Evolutionary conservation across 2,329 filamentous ascomycete species (phyloP).

Genomic region (Emergomyces africanus): DNA sequence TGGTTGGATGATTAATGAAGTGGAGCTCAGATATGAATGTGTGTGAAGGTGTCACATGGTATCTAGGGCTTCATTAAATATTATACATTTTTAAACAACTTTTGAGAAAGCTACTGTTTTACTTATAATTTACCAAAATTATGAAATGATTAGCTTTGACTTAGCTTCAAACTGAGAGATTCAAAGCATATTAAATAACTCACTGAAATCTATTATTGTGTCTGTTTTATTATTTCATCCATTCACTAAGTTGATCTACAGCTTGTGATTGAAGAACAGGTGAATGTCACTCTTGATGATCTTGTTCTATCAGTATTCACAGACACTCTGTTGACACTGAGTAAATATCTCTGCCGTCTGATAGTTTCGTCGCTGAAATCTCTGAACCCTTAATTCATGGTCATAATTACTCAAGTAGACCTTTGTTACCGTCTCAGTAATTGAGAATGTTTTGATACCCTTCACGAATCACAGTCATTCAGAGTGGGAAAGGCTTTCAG

Average conservation of each 20-base stretch:
- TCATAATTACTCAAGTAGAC: background rate
- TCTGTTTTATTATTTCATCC: conserved; percentile 4
- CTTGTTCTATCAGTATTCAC: background rate
- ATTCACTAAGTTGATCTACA: conserved; percentile 5
- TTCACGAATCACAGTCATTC: background rate
- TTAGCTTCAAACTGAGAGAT: background rate
- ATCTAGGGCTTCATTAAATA: too few relatives aligned
- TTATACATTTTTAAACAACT: conserved; percentile 3
- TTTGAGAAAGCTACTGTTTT: conserved; percentile 3
- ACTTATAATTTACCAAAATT: conserved; percentile 3
- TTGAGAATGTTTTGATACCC: background rate
- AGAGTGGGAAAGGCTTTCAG: background rate
- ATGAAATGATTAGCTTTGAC: conserved; percentile 2
- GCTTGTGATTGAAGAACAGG: conserved; percentile 2
- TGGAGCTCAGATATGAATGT: too few relatives aligned
- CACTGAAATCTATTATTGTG: background rate
- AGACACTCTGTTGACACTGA: background rate
- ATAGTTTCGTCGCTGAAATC: conserved; percentile 1
- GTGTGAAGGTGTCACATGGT: too few relatives aligned
- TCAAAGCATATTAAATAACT: background rate
- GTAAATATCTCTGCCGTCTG: conserved; percentile 1
- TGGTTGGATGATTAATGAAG: too few relatives aligned
- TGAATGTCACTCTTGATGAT: conserved; percentile 3
- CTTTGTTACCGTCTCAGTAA: background rate
- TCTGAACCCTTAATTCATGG: conserved; percentile 1